Evolutionary conservation across 441 rosid species (phyloP).

Genomic region (Melianthus villosus): DNA sequence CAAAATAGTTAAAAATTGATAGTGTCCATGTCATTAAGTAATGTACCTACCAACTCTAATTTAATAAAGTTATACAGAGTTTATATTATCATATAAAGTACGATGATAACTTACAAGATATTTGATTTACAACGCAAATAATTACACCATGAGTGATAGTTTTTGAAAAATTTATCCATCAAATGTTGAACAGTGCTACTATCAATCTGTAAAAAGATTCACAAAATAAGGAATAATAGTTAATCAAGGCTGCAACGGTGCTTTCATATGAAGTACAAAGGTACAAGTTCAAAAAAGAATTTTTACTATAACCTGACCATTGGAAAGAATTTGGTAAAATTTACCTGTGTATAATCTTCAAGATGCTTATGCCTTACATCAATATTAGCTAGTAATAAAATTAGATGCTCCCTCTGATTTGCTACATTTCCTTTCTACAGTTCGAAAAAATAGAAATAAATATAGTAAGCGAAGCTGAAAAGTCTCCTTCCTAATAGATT

Average conservation of each 20-base stretch:
- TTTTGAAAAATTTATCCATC: slow-evolving; percentile 60
- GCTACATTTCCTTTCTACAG: slow-evolving; percentile 93
- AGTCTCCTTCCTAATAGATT: slow-evolving; percentile 1
- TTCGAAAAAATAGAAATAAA: slow-evolving; percentile 12
- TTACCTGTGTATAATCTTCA: slow-evolving; percentile 37
- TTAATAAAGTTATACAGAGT: too few relatives aligned
- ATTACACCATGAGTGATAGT: slow-evolving; percentile 83
- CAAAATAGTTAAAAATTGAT: too few relatives aligned
- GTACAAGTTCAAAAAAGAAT: too few relatives aligned
- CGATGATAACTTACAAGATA: slow-evolving; percentile 32
- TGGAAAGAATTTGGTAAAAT: slow-evolving; percentile 2
- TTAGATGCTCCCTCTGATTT: slow-evolving; percentile 93
- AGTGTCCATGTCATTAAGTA: too few relatives aligned
- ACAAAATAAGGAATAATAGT: too few relatives aligned
- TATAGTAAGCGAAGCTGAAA: slow-evolving; percentile 11
- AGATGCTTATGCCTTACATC: slow-evolving; percentile 38
- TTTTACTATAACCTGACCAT: slow-evolving; percentile 1
- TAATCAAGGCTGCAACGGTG: too few relatives aligned
- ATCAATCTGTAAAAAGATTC: slow-evolving; percentile 43
- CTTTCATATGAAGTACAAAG: too few relatives aligned
- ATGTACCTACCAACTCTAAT: too few relatives aligned
- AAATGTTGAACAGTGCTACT: slow-evolving; percentile 28
- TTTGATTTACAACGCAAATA: slow-evolving; percentile 43
- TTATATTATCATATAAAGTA: too few relatives aligned
- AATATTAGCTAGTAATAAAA: slow-evolving; percentile 77